A percentile compares a stretch with the other conserved stretches of the same genome.
Conservation (phyloP, 2,329 filamentous ascomycete species). For the Claviceps maximensis region DNA sequence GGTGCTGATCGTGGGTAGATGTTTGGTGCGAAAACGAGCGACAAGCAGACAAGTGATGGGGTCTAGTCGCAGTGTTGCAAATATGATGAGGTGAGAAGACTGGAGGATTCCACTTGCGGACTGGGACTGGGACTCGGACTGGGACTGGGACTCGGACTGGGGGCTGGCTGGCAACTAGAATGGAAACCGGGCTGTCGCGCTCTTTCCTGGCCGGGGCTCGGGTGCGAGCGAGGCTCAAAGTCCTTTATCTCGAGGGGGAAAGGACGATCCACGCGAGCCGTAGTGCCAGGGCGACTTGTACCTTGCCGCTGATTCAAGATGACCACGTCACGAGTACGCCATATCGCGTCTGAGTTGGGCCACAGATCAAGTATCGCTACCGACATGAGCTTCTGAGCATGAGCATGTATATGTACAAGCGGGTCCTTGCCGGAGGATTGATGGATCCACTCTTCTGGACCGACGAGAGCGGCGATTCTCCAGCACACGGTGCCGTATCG, state of each 20-base stretch:
- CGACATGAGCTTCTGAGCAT: not conserved
- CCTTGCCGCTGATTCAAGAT: not conserved
- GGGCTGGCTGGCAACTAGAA: not conserved
- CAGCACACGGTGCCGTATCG: slow-evolving; percentile 2
- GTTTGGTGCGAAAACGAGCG: slow-evolving; percentile 11
- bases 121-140: slow-evolving; percentile 8
- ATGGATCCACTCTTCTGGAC: slow-evolving; percentile 3
- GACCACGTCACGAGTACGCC: not conserved
- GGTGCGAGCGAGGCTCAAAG: slow-evolving; percentile 1
- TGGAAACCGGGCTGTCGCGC: slow-evolving; percentile 3
- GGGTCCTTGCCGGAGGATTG: slow-evolving; percentile 3
- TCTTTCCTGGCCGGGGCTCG: slow-evolving; percentile 4
- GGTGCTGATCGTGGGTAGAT: slow-evolving; percentile 12
- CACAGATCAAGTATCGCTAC: not conserved
- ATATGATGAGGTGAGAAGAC: slow-evolving; percentile 9
- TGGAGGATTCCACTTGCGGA: slow-evolving; percentile 10
- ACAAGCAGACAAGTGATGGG: slow-evolving; percentile 13
- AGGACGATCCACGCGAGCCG: slow-evolving; percentile 1
- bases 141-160: not conserved
- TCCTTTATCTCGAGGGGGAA: slow-evolving; percentile 1
- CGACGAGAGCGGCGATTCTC: slow-evolving; percentile 6
- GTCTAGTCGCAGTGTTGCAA: slow-evolving; percentile 15
- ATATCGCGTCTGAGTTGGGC: not conserved
- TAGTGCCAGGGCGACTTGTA: not conserved
- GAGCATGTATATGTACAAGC: not conserved